Evolutionary conservation across 2,329 filamentous ascomycete genomes (phyloP), one percentile per base, ranked within the genome.

Genomic region (Tolypocladium ophioglossoides): DNA sequence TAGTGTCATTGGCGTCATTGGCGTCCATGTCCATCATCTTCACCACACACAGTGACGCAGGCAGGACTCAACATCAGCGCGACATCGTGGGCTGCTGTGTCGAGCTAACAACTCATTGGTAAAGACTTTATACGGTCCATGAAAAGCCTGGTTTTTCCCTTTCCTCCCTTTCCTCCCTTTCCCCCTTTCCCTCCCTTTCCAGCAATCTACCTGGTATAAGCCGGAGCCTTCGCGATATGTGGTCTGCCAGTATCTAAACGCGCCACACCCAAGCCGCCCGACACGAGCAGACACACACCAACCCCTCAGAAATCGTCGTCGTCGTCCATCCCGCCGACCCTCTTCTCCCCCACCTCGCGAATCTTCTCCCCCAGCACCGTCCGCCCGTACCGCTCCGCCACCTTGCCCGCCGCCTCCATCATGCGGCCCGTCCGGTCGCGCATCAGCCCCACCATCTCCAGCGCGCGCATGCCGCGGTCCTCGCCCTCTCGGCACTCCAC

Each of bases 401-500:
- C 83, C 78, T 95, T 96, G 54, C 84, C 83, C 1, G 94, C 94
- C 5, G 92, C 88, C 68, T 96, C 91, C 55, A 96, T 71, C 89
- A 96, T 96, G 68, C 87, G 86, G 20, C 92, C 92, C 56, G 83
- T 87, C 48, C 83, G 78, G 72, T 97, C 91, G 47, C 80, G 81
- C 85, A 99, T 88, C 64, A 99, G 75, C 57, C 81, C 78, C 34
- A 95, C 94, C 63, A 97, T 80, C 72, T 99, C 95, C 38, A 99
- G 75, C 0, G 92, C 92, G 61, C 92, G 90, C 90, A 96, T 96
- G 7, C 91, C 92, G 34, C 87, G 79, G 58, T 97, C 91, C 69
- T 99, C 94, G 47, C 91, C 90, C 61, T 94, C 89, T 56, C 91
- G 84, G 68, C 94, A 99, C 74, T 97, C 94, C 8, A 86, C 76